These are phyloP conservation scores for Metschnikowia borealis DNA, from an alignment of 805 yeast species.

Conservation along the genomic window DNA sequence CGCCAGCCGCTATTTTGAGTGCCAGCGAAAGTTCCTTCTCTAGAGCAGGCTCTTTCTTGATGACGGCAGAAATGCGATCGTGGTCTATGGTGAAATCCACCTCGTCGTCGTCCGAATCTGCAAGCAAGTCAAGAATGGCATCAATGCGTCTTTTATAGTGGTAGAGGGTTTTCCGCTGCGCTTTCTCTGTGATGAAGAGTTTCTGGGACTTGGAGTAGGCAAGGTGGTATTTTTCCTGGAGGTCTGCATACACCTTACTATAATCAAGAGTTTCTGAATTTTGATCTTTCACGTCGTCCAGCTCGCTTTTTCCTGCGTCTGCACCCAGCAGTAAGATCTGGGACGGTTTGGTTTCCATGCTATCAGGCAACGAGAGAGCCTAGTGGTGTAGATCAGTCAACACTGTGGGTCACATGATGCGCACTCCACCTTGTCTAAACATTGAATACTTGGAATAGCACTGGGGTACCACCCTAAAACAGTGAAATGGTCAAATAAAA, in stretches of 20 bases:
- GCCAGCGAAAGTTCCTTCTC: conserved; percentile 17
- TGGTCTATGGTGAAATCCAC: conserved; percentile 6
- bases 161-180: conserved; percentile 32
- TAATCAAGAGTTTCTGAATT: conserved; percentile 19
- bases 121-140: conserved; percentile 31
- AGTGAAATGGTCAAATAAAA: too few relatives aligned
- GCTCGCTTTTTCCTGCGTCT: neutral
- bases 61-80: conserved; percentile 22
- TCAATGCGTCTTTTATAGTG: conserved; percentile 35
- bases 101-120: conserved; percentile 14
- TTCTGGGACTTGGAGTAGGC: conserved; percentile 23
- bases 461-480: too few relatives aligned
- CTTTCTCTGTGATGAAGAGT: conserved; percentile 29
- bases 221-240: conserved; percentile 23
- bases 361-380: neutral
- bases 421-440: neutral
- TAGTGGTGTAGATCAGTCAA: neutral
- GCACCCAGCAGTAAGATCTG: neutral
- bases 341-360: neutral
- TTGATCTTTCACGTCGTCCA: neutral
- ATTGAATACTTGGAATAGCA: too few relatives aligned
- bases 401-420: neutral
- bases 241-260: conserved; percentile 24
- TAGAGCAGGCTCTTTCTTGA: conserved; percentile 22
- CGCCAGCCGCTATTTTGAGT: conserved; percentile 10